Percentiles rank a stretch among this genome's conserved stretches.
Evolutionary conservation across 805 yeast genomes (phyloP).

Genomic region (Starmerella geochares): DNA sequence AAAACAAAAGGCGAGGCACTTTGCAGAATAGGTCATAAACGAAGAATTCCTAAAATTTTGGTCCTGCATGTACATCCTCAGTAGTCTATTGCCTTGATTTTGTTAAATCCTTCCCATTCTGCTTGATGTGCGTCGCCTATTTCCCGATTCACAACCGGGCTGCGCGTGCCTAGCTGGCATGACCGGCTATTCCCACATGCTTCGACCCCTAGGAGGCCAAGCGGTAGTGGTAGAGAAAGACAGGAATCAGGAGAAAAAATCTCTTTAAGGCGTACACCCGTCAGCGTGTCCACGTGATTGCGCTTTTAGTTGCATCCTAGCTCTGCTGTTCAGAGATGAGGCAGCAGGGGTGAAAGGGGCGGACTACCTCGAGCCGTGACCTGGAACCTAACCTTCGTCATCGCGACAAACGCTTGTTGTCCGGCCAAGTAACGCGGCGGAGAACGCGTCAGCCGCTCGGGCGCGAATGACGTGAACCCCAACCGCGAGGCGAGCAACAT

Average conservation of each 20-base stretch:
- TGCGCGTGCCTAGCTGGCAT: constrained; percentile 6
- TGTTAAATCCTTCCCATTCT: constrained; percentile 23
- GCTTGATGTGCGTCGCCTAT: too few species aligned
- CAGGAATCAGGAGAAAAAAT: background rate
- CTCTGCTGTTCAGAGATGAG: too few species aligned
- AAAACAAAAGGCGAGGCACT: background rate
- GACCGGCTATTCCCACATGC: background rate
- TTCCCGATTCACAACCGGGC: background rate
- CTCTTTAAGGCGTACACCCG: background rate
- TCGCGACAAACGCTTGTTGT: too few species aligned
- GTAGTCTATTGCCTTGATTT: constrained; percentile 25
- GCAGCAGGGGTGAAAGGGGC: too few species aligned
- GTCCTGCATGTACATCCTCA: constrained; percentile 31
- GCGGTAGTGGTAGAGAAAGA: background rate
- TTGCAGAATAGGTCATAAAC: constrained; percentile 25
- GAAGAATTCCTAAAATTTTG: constrained; percentile 28
- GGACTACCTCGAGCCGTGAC: background rate
- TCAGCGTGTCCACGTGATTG: background rate
- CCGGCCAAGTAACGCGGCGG: background rate
- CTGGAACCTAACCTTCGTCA: background rate
- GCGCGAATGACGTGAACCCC: background rate
- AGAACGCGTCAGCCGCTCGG: background rate
- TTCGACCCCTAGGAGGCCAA: background rate
- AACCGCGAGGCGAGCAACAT: background rate
- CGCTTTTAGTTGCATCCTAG: too few species aligned